Conservation (phyloP, 495 filamentous ascomycete genomes). For the Talaromyces stipitatus region DNA sequence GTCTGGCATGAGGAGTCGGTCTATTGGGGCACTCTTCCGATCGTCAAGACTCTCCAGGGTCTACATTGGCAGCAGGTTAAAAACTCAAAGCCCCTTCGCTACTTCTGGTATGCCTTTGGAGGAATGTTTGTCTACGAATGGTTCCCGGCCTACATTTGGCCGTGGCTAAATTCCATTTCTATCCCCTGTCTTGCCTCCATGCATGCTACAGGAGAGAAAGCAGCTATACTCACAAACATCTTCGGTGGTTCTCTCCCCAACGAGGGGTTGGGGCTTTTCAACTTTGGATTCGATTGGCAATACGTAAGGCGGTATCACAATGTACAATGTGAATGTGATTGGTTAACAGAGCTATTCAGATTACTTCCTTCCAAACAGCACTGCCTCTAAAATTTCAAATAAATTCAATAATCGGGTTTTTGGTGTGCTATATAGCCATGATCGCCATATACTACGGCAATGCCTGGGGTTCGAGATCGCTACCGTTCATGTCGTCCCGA, state of each 20-base stretch:
- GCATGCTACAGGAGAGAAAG: constrained; percentile 21
- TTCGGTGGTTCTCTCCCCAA: constrained; percentile 51
- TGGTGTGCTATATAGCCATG: constrained; percentile 16
- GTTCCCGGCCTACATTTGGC: constrained; percentile 49
- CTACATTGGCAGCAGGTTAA: constrained; percentile 25
- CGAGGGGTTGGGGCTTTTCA: constrained; percentile 41
- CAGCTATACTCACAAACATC: constrained; percentile 26
- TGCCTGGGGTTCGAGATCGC: constrained; percentile 16
- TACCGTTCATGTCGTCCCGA: constrained; percentile 22
- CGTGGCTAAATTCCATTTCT: constrained; percentile 45
- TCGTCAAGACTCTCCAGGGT: constrained; percentile 20
- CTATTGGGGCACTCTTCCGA: constrained; percentile 28
- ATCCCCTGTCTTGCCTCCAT: constrained; percentile 46
- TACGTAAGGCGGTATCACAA: constrained; percentile 32
- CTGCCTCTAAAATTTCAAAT: constrained; percentile 22
- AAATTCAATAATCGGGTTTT: constrained; percentile 10
- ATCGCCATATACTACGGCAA: constrained; percentile 22
- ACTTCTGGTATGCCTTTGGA: constrained; percentile 25
- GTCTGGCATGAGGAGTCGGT: constrained; percentile 47
- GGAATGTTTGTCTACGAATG: constrained; percentile 40
- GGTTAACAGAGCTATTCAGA: constrained; percentile 8
- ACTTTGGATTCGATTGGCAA: constrained; percentile 49
- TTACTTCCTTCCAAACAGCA: constrained; percentile 24
- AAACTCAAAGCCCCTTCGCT: constrained; percentile 22
- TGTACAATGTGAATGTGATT: neutral